Conservation (phyloP, 495 filamentous ascomycete genomes). For the Penicillium samsonianum region DNA sequence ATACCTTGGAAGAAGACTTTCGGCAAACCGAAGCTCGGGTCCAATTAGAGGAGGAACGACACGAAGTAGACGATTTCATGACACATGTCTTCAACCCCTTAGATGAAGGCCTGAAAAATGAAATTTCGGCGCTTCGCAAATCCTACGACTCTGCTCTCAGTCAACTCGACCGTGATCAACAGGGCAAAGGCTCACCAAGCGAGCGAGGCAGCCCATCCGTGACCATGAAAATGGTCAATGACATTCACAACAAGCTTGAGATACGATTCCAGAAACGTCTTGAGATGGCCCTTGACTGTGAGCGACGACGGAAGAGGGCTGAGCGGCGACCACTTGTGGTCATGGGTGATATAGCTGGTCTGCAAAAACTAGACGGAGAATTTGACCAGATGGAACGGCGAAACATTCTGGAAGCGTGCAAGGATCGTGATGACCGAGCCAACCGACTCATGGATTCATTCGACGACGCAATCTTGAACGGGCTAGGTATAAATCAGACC, state of each 20-base stretch:
- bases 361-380: slow-evolving; percentile 53
- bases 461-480: slow-evolving; percentile 53
- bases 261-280: slow-evolving; percentile 53
- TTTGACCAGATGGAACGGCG: slow-evolving; percentile 56
- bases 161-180: slow-evolving; percentile 46
- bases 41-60: slow-evolving; percentile 57
- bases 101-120: slow-evolving; percentile 52
- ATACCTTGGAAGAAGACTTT: slow-evolving; percentile 60
- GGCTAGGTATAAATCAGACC: slow-evolving; percentile 54
- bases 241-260: slow-evolving; percentile 49
- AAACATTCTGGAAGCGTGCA: slow-evolving; percentile 51
- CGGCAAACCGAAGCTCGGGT: slow-evolving; percentile 53
- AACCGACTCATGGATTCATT: slow-evolving; percentile 57
- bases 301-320: slow-evolving; percentile 53
- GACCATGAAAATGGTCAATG: slow-evolving; percentile 51
- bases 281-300: slow-evolving; percentile 53
- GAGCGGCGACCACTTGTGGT: slow-evolving; percentile 53
- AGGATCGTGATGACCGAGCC: slow-evolving; percentile 51
- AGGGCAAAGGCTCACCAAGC: slow-evolving; percentile 32
- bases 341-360: slow-evolving; percentile 48
- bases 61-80: slow-evolving; percentile 56
- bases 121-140: slow-evolving; percentile 53
- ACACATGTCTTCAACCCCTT: slow-evolving; percentile 53
- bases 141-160: slow-evolving; percentile 49
- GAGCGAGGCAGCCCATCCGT: slow-evolving; percentile 43